Conservation (phyloP, 495 filamentous ascomycete genomes). For the Neurospora terricola region DNA sequence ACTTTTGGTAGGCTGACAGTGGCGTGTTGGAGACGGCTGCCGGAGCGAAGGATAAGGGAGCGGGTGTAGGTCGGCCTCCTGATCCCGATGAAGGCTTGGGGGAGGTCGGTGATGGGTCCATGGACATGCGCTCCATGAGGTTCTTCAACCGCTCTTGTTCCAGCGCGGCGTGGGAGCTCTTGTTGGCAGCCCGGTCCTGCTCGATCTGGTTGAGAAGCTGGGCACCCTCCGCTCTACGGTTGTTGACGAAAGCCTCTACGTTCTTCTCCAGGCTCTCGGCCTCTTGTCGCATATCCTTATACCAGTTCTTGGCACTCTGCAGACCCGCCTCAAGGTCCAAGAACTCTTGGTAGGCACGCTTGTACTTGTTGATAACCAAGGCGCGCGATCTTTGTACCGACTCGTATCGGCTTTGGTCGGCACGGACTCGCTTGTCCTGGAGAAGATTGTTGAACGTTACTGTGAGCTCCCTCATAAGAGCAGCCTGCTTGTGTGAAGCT, state of each 20-base stretch:
- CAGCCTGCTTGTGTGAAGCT: slow-evolving; percentile 86
- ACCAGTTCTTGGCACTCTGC: slow-evolving; percentile 80
- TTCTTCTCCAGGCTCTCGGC: slow-evolving; percentile 94
- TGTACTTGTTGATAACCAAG: slow-evolving; percentile 76
- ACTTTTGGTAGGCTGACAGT: slow-evolving; percentile 35
- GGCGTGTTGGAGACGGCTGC: slow-evolving; percentile 12
- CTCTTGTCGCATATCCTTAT: slow-evolving; percentile 89
- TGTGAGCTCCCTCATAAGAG: slow-evolving; percentile 91
- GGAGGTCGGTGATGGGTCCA: slow-evolving; percentile 48
- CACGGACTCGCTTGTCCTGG: slow-evolving; percentile 86
- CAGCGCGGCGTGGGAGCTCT: slow-evolving; percentile 65
- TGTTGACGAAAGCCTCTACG: slow-evolving; percentile 92
- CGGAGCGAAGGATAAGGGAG: slow-evolving; percentile 25
- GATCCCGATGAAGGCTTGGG: slow-evolving; percentile 21
- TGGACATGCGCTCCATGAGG: slow-evolving; percentile 91
- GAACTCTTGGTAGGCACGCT: slow-evolving; percentile 86
- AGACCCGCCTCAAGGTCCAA: slow-evolving; percentile 82
- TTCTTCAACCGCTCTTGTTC: slow-evolving; percentile 79
- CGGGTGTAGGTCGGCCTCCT: slow-evolving; percentile 32
- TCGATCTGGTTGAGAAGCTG: slow-evolving; percentile 85
- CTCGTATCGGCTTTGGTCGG: slow-evolving; percentile 93
- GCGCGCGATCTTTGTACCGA: slow-evolving; percentile 72
- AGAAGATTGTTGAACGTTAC: slow-evolving; percentile 77
- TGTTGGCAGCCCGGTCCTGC: slow-evolving; percentile 55
- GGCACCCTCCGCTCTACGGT: slow-evolving; percentile 82